Evolutionary conservation across 805 yeast genomes (phyloP).

Genomic region (Cyberlindnera americana): DNA sequence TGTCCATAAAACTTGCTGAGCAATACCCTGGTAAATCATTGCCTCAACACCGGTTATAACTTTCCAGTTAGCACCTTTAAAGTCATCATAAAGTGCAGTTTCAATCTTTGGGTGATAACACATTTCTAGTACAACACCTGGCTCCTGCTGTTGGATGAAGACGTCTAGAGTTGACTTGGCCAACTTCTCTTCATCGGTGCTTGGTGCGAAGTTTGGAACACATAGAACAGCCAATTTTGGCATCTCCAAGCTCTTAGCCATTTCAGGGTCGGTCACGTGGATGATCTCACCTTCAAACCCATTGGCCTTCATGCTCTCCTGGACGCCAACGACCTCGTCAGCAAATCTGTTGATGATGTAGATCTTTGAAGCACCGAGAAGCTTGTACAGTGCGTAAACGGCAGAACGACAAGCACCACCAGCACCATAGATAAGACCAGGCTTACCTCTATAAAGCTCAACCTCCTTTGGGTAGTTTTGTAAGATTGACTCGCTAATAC

Average conservation of each 20-base stretch:
- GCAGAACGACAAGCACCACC: conserved; percentile 30
- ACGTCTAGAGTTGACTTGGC: conserved; percentile 25
- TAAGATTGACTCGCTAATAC: conserved; percentile 21
- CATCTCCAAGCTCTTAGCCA: conserved; percentile 15
- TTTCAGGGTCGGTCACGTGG: conserved; percentile 21
- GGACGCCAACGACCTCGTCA: conserved; percentile 20
- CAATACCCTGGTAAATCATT: conserved; percentile 28
- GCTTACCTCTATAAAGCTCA: conserved; percentile 10
- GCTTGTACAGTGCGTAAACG: conserved; percentile 22
- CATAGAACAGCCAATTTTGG: conserved; percentile 23
- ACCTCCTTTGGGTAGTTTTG: conserved; percentile 23
- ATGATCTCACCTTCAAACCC: conserved; percentile 27
- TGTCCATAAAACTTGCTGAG: conserved; percentile 27
- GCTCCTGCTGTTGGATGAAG: conserved; percentile 14
- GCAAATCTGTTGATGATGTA: conserved; percentile 26
- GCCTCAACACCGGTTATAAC: conserved; percentile 28
- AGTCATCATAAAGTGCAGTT: conserved; percentile 20
- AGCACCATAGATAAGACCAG: conserved; percentile 27
- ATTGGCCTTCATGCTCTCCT: conserved; percentile 18
- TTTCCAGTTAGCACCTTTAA: conserved; percentile 17
- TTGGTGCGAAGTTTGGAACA: conserved; percentile 26
- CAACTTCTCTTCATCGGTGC: conserved; percentile 14
- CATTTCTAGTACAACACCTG: conserved; percentile 27
- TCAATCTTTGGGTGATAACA: conserved; percentile 26
- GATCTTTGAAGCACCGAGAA: conserved; percentile 24